These are phyloP conservation scores for Mortierella hygrophila DNA, from an alignment of 192 early-diverging fungal genomes.

Conservation along the genomic window DNA sequence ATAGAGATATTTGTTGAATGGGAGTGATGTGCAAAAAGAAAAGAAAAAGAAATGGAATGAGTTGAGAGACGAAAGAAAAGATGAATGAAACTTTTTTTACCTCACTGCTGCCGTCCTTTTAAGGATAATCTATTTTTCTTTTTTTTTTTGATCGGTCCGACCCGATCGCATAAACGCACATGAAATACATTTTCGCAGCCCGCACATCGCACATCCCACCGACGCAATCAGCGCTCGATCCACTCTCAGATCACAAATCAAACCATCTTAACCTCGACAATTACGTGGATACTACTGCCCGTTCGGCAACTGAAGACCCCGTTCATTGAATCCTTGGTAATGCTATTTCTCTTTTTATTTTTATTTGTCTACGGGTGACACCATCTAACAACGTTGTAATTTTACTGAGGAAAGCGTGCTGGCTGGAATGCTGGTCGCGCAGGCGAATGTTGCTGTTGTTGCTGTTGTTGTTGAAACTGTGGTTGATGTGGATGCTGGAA, in stretches of 20 bases:
- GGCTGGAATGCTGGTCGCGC: conserved; percentile 15
- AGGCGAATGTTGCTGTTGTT: conserved; percentile 2
- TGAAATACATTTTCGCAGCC: neutral
- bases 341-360: too few relatives aligned
- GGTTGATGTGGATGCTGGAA: neutral
- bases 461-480: neutral
- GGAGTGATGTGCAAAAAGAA: neutral
- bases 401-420: conserved; percentile 7
- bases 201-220: neutral
- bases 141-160: neutral
- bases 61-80: neutral
- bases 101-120: neutral
- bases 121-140: neutral
- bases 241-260: neutral
- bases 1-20: neutral
- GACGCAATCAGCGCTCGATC: neutral
- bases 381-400: too few relatives aligned
- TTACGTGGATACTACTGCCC: neutral
- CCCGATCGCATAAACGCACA: neutral
- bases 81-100: neutral
- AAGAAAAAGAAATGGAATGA: neutral
- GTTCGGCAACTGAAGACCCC: neutral
- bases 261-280: neutral
- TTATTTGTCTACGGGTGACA: neutral
- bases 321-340: neutral